A percentile compares a stretch with the other conserved stretches of the same genome.
Evolutionary conservation across 306 rosid species (phyloP).

Genomic region (Quercus variabilis): DNA sequence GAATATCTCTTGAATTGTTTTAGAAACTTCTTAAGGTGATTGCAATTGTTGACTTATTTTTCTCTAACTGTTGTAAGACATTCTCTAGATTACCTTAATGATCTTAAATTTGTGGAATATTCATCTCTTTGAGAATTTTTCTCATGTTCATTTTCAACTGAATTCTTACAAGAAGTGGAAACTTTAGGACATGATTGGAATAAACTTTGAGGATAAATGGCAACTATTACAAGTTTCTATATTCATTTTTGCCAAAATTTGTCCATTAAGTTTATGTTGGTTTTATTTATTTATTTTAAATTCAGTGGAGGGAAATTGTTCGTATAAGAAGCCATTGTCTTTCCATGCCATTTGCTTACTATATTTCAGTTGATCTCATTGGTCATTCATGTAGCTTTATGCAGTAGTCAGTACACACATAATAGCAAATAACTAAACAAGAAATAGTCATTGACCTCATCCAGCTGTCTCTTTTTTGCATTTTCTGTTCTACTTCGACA

Average conservation of each 20-base stretch:
- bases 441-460: neutral
- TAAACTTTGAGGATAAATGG: conserved; percentile 8
- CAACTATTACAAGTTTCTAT: neutral
- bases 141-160: neutral
- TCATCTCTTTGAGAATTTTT: neutral
- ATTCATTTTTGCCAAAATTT: neutral
- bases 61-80: neutral
- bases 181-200: neutral
- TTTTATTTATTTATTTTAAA: too few species aligned
- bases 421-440: neutral
- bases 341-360: neutral
- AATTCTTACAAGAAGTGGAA: neutral
- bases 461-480: conserved; percentile 33
- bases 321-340: too few species aligned
- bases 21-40: neutral
- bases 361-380: neutral
- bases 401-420: neutral
- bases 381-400: neutral
- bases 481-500: conserved; percentile 57
- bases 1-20: conserved; percentile 2
- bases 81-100: neutral
- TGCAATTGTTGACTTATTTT: neutral
- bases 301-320: too few species aligned
- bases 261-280: neutral
- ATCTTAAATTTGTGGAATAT: neutral